Base-by-base conservation (phyloP, 805 yeast species). In the Lipomyces chichibuensis region DNA sequence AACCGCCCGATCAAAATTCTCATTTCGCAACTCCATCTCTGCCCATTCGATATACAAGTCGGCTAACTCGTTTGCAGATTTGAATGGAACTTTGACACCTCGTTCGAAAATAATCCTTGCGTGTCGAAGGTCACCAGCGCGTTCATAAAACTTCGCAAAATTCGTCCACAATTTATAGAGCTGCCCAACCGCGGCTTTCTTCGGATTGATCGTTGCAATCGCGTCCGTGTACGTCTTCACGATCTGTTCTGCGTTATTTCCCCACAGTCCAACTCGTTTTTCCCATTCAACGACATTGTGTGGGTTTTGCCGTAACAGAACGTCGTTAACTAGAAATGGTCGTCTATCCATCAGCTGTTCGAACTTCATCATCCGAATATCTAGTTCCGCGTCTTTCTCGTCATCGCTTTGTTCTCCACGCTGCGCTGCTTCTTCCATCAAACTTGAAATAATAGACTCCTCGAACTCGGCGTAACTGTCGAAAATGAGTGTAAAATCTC, bases 31-130 rank as follows among this genome's bases (percentile, higher is more conserved):
- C 66, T 88, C 89, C 77, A 85, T 78, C 65, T 89, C 89, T 5
- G 89, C 81, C 97, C 97, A 93, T 20, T 82, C 83, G n/a, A 85
- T 79, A 84, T 92, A 90, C 6, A 93, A 76, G 2, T 83, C 83
- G 1, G 88, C 90, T 25, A 92, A 77, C 67, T 92, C 97, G 27
- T 85, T 84, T 0, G 86, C 78, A 17, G 82, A 77, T 32, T 80
- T 82, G 77, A 83, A 92, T 5, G 92, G 93, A 0, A 92, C 93
- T 64, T 87, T 86, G 0, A 86, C 79, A 0, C 94, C 88, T 59
- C 87, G 87, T 49, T 86, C 85, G 64, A 83, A 85, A 5, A 92
- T 83, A 20, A 84, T 80, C 69, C 89, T 78, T 0, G 93, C 92
- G 0, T 90, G 84, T 20, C 79, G 80, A 11, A 82, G 69, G 71